Evolutionary conservation across 2,329 filamentous ascomycete species (phyloP), one percentile per base, ranked within the genome.

Genomic region (Ophioceras dolichostomum): DNA sequence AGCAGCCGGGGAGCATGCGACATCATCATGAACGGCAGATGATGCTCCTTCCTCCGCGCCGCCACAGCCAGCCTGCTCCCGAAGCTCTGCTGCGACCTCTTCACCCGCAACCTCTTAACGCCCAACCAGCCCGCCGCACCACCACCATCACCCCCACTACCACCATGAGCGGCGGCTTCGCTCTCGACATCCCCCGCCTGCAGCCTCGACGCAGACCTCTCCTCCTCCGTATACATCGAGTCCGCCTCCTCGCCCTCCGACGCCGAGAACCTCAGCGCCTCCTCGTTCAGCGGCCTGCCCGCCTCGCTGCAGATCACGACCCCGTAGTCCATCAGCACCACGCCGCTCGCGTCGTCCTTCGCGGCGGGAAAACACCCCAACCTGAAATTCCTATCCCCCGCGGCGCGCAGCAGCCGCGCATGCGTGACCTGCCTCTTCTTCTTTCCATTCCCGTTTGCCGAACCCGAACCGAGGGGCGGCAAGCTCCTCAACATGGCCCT

Each of bases 11-110:
- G 36, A 6, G 14, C 14, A 14, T 37, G 22, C 7, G 36, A 32
- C 19, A 53, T 16, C 36, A 37, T 37, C 36, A 37, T 37, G 27
- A 37, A 37, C 5, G 36, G 36, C 16, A 37, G 29, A 21, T 37
- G 29, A 18, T 37, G 36, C 22, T 37, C 36, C 30, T 31, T 20
- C 36, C 26, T 27, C 5, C 34, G 34, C 24, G 27, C 20, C 19
- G 31, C 9, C 5, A 28, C 26, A 26, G 34, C 34, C n/a, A n/a
- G n/a, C n/a, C n/a, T n/a, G n/a, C n/a, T n/a, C n/a, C n/a, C n/a
- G n/a, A n/a, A n/a, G 22, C 8, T 12, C 22, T 26, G 22, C 22
- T 26, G 22, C 22, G 8, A 12, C 8, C 22, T 12, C 8, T 26
- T 12, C 22, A 7, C 22, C 8, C 8, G 12, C 8, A 7, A 7